phyloP scores from a whole-genome alignment of 352 stramenopile species.

The Pythium dissotocum region DNA sequence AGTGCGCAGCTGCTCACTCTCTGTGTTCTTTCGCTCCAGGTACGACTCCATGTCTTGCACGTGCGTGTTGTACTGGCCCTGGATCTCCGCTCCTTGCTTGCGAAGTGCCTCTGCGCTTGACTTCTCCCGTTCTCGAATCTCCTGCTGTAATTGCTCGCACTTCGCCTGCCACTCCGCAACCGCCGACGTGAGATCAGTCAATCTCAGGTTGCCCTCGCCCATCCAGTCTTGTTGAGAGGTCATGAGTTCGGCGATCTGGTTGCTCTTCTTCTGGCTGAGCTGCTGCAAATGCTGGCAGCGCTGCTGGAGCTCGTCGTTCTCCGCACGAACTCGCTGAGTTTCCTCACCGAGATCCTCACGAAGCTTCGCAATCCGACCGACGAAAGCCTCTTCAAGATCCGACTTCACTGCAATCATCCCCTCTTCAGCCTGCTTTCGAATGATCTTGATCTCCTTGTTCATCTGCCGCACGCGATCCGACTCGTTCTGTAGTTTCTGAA shows the following conservation, averaged over 20 bases:
- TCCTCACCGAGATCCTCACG: slow-evolving; percentile 30
- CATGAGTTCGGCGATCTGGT: slow-evolving; percentile 56
- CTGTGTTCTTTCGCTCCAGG: slow-evolving; percentile 37
- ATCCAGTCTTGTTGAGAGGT: slow-evolving; percentile 40
- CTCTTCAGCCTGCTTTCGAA: slow-evolving; percentile 38
- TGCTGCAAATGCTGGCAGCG: slow-evolving; percentile 53
- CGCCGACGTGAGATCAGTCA: slow-evolving; percentile 13
- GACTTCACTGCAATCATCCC: slow-evolving; percentile 22
- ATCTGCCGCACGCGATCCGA: slow-evolving; percentile 38
- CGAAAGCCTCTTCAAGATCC: slow-evolving; percentile 28
- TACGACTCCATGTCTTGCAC: slow-evolving; percentile 40
- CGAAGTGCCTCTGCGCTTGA: slow-evolving; percentile 48
- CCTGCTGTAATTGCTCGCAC: slow-evolving; percentile 44
- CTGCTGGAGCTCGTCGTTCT: slow-evolving; percentile 38
- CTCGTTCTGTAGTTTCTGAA: slow-evolving; percentile 42
- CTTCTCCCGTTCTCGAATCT: slow-evolving; percentile 49
- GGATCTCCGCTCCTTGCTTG: slow-evolving; percentile 48
- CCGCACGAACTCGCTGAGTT: slow-evolving; percentile 11
- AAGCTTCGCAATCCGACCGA: slow-evolving; percentile 17
- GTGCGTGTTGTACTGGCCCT: slow-evolving; percentile 59
- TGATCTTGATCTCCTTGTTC: slow-evolving; percentile 38
- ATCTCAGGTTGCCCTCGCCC: slow-evolving; percentile 24
- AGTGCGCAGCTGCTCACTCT: slow-evolving; percentile 57
- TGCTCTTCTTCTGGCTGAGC: slow-evolving; percentile 51
- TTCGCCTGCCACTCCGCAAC: slow-evolving; percentile 37